A percentile compares a stretch with the other conserved stretches of the same genome.
Evolutionary conservation across 1,284 basidiomycete species (phyloP).

Genomic region (Trichosporon faecale): DNA sequence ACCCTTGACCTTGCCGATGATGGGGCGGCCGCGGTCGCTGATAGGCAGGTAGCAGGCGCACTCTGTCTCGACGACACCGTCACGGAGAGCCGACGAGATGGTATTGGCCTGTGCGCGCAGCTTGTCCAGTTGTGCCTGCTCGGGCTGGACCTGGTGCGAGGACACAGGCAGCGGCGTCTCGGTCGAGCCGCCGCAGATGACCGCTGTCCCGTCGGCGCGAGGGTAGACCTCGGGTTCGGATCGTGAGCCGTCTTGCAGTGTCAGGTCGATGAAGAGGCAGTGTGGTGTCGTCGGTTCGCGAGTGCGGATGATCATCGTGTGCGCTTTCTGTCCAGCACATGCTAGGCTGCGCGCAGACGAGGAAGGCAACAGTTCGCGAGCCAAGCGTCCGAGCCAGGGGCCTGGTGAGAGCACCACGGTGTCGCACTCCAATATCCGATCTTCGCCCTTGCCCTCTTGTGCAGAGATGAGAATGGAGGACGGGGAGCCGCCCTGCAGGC

Average conservation of each 20-base stretch:
- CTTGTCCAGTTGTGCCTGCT: conserved; percentile 47
- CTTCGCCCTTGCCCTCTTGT: conserved; percentile 30
- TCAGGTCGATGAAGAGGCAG: conserved; percentile 59
- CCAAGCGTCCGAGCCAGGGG: conserved; percentile 73
- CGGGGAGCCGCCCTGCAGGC: conserved; percentile 21
- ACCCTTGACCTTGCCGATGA: conserved; percentile 54
- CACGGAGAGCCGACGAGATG: conserved; percentile 52
- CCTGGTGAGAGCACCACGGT: conserved; percentile 72
- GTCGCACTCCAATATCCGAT: conserved; percentile 52
- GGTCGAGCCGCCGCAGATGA: conserved; percentile 51
- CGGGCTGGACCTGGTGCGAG: conserved; percentile 51
- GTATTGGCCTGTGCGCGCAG: conserved; percentile 54
- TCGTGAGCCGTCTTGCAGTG: conserved; percentile 50
- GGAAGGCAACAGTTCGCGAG: conserved; percentile 56
- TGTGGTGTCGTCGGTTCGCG: conserved; percentile 41
- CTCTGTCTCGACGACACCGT: conserved; percentile 46
- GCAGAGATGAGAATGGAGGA: conserved; percentile 22
- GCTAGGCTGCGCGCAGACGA: conserved; percentile 48
- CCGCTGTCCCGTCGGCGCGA: conserved; percentile 52
- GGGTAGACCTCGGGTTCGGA: conserved; percentile 56
- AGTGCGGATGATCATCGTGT: conserved; percentile 54
- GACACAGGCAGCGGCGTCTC: conserved; percentile 49
- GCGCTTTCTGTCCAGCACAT: conserved; percentile 54
- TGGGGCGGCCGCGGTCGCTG: conserved; percentile 55
- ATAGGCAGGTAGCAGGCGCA: conserved; percentile 60